phyloP scores from a whole-genome alignment of 345 rosid species.

The Syzygium aromaticum region DNA sequence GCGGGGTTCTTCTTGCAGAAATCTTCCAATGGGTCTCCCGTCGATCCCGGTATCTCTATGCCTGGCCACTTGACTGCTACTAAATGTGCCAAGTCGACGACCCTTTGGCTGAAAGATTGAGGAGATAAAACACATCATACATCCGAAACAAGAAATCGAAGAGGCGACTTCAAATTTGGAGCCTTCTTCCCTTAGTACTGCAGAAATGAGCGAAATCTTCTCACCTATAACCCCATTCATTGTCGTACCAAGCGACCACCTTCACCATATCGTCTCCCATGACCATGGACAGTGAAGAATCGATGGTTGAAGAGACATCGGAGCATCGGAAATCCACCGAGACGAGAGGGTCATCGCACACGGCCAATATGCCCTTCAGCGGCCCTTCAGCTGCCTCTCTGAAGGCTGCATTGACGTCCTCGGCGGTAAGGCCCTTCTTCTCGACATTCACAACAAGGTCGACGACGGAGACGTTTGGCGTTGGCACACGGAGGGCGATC shows the following conservation, averaged over 20 bases:
- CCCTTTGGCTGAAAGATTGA: conserved; percentile 72
- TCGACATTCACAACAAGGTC: conserved; percentile 84
- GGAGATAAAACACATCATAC: not conserved
- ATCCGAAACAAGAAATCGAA: not conserved
- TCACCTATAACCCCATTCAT: conserved; percentile 98
- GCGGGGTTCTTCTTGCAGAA: conserved; percentile 88
- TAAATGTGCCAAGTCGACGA: conserved; percentile 88
- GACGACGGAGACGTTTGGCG: conserved; percentile 92
- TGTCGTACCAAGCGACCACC: conserved; percentile 99
- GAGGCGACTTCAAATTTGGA: not conserved
- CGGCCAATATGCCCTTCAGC: conserved; percentile 71
- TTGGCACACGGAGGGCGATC: conserved; percentile 96
- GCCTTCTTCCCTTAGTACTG: not conserved
- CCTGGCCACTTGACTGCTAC: conserved; percentile 95
- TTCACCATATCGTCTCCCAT: conserved; percentile 99
- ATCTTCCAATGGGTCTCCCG: conserved; percentile 92
- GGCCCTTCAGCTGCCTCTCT: conserved; percentile 88
- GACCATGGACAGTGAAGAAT: conserved; percentile 90
- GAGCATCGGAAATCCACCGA: conserved; percentile 89
- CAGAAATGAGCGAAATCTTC: not conserved
- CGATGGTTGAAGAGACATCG: conserved; percentile 88
- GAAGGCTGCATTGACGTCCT: conserved; percentile 92
- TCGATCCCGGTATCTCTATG: conserved; percentile 28
- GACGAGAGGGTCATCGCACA: conserved; percentile 83
- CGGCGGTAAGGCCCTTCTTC: conserved; percentile 78